A percentile compares a stretch with the other conserved stretches of the same genome.
Conservation (phyloP, 1,139 yeast genomes). For the Sugiyamaella xylanicola region DNA sequence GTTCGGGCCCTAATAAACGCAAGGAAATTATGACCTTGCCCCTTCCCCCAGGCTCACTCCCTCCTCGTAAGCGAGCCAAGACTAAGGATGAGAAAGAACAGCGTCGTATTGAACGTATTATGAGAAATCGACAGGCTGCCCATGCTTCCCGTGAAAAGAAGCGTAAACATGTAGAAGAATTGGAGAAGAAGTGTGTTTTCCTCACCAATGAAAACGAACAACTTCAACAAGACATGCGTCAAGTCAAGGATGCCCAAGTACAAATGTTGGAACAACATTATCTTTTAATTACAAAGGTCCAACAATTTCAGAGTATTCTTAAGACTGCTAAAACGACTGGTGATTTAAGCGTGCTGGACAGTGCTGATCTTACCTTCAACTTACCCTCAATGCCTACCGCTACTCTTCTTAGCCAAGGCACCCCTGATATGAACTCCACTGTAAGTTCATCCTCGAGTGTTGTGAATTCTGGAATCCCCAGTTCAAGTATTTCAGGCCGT, state of each 20-base stretch:
- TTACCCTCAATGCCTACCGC: constrained; percentile 11
- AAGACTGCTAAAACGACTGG: constrained; percentile 39
- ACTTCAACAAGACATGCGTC: constrained; percentile 33
- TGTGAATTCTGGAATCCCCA: no score
- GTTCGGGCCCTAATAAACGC: constrained; percentile 33
- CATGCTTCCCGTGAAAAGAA: constrained; percentile 97
- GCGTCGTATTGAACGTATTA: constrained; percentile 86
- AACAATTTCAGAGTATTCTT: constrained; percentile 36
- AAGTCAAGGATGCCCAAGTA: constrained; percentile 34
- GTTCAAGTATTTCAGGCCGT: not conserved
- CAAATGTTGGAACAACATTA: constrained; percentile 35
- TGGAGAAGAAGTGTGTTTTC: constrained; percentile 54
- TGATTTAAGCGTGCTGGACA: constrained; percentile 35
- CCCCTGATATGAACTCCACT: not conserved
- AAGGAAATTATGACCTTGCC: constrained; percentile 40
- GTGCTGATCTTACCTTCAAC: constrained; percentile 18
- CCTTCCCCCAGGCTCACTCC: constrained; percentile 54
- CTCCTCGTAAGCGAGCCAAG: constrained; percentile 95
- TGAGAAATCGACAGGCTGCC: constrained; percentile 95
- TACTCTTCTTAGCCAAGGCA: constrained; percentile 2
- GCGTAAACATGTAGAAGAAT: constrained; percentile 84
- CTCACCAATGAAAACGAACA: constrained; percentile 38
- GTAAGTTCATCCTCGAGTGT: not conserved
- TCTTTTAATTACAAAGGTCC: constrained; percentile 34
- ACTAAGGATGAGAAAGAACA: constrained; percentile 97